Base-by-base conservation (phyloP, 805 yeast genomes). In the Saccharomycopsis javanensis region DNA sequence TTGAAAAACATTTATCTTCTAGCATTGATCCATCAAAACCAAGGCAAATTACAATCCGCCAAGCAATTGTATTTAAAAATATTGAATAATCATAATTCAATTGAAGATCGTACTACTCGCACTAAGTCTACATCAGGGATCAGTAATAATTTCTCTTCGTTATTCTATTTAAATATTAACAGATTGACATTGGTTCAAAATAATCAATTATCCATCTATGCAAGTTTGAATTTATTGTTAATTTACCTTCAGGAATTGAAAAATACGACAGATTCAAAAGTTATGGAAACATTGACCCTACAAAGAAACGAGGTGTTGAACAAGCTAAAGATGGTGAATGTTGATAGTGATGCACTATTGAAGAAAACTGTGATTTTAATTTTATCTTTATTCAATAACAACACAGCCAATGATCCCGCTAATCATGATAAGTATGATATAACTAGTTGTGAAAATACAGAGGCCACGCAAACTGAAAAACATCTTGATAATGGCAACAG, bases 21-120 rank as follows among this genome's bases (percentile, higher is more conserved):
- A 0, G 60, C 59, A 4, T 20, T 59, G 30, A 51, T 56, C 15
- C 50, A 35, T 25, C 61, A 59, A 35, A 51, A 54, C 23, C 51
- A 42, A 48, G 57, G 60, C 11, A 54, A 56, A 34, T 13, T 59
- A 4, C 53, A 30, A 11, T 5, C 33, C 18, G 61, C 59, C 3
- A 46, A 51, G 27, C 3, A 50, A 2, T 50, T 55, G 23, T 59
- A 53, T 31, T 4, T 13, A 3, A 50, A 57, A 38, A 30, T 59
- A 11, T 42, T 42, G n/a, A 20, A 13, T 42, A 20, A 11, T 42
- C 48, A 20, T 11, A 20, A 20, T 20, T 16, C 48, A 57, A 28
- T 15, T 33, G 45, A n/a, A 42, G 35, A 28, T 11, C 31, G 16
- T 11, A 4, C 30, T 10, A 20, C 23, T 18, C 5, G 5, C 20